phyloP scores from a whole-genome alignment of 2,329 filamentous ascomycete genomes.

The Paecilomyces fulvus region DNA sequence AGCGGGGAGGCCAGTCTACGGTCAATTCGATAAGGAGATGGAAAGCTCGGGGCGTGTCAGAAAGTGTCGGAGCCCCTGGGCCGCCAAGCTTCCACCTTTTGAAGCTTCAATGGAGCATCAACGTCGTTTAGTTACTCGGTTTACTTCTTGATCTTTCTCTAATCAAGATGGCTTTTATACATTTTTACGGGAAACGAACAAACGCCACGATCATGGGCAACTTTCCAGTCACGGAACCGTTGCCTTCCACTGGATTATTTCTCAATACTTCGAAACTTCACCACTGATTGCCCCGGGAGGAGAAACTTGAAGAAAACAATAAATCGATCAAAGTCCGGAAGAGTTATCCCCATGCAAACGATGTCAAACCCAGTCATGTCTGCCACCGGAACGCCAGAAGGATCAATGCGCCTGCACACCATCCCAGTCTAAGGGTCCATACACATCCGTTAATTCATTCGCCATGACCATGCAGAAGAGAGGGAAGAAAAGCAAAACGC shows the following conservation, averaged over 20 bases:
- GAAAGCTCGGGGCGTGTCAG: background rate
- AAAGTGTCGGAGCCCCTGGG: background rate
- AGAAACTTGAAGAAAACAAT: background rate
- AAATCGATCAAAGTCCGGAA: background rate
- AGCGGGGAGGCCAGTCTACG: background rate
- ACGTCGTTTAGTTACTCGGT: too few species aligned
- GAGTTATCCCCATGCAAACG: background rate
- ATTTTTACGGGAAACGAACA: background rate
- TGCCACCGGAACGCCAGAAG: background rate
- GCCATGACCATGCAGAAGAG: background rate
- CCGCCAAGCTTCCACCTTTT: background rate
- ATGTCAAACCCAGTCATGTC: background rate
- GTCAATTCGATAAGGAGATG: background rate
- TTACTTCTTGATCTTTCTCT: too few species aligned
- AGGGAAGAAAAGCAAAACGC: background rate
- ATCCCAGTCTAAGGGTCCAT: background rate
- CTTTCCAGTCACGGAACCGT: background rate
- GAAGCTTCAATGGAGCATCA: background rate
- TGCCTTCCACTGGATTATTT: background rate
- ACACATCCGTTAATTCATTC: background rate
- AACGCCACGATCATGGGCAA: background rate
- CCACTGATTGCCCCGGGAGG: background rate
- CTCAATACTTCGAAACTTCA: background rate
- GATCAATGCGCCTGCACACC: background rate
- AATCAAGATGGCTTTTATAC: background rate